Conservation (phyloP, 2,329 filamentous ascomycete genomes). For the Ophidiomyces ophidiicola region DNA sequence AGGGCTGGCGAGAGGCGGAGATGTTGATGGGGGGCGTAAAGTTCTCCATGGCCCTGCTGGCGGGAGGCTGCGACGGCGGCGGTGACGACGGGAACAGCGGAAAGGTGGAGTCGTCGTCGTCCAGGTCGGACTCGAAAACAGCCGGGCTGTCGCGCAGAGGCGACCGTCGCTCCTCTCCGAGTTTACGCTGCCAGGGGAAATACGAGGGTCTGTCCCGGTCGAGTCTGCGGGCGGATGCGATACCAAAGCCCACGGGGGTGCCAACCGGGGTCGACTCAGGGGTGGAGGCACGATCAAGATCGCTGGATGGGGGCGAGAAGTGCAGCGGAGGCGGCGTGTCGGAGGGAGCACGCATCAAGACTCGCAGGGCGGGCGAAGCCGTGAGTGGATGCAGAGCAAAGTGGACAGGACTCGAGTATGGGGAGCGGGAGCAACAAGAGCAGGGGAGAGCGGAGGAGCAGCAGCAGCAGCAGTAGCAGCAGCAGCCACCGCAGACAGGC, state of each 20-base stretch:
- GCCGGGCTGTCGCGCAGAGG: constrained; percentile 1
- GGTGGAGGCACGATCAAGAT: constrained; percentile 39
- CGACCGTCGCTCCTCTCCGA: not conserved
- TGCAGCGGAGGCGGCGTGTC: constrained; percentile 38
- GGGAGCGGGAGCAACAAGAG: not conserved
- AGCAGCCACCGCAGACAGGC: not conserved
- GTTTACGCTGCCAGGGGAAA: constrained; percentile 34
- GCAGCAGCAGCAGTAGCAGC: not conserved
- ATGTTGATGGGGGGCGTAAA: constrained; percentile 49
- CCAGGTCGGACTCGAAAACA: constrained; percentile 13
- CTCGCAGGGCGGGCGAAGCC: not conserved
- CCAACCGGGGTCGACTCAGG: constrained; percentile 38
- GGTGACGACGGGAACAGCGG: constrained; percentile 32
- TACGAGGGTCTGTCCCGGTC: constrained; percentile 33
- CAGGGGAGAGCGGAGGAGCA: too few species aligned
- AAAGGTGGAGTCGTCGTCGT: constrained; percentile 25
- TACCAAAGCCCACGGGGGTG: constrained; percentile 39
- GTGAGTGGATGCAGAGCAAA: not conserved
- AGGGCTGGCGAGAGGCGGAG: constrained; percentile 41
- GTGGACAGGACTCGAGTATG: not conserved
- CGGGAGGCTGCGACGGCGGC: too few species aligned
- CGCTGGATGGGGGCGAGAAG: constrained; percentile 39
- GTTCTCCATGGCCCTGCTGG: constrained; percentile 39
- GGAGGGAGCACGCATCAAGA: constrained; percentile 44
- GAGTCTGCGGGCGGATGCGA: constrained; percentile 32